Conservation (phyloP, 2,329 filamentous ascomycete genomes). For the Dactylonectria estremocensis region DNA sequence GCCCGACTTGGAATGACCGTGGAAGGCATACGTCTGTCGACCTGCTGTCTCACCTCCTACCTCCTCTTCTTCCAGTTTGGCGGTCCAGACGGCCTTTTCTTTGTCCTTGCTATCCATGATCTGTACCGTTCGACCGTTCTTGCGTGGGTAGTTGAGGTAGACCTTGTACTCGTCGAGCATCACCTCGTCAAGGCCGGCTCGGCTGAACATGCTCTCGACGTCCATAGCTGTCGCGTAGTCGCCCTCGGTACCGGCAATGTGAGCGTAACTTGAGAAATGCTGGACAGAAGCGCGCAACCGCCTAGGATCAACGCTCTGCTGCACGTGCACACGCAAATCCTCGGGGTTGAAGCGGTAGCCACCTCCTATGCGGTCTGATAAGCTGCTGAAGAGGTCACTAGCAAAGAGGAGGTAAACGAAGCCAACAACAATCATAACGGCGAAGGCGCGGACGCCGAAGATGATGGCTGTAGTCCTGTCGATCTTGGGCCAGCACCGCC, state of each 20-base stretch:
- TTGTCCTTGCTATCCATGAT: conserved; percentile 78
- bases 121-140: conserved; percentile 83
- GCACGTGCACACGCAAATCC: conserved; percentile 81
- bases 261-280: conserved; percentile 87
- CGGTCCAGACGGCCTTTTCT: conserved; percentile 78
- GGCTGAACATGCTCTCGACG: conserved; percentile 82
- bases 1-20: conserved; percentile 89
- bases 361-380: conserved; percentile 73
- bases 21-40: conserved; percentile 84
- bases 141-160: conserved; percentile 91
- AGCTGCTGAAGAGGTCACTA: conserved; percentile 83
- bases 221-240: conserved; percentile 90
- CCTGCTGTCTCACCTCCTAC: conserved; percentile 74
- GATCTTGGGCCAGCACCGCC: conserved; percentile 55
- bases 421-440: conserved; percentile 80
- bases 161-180: conserved; percentile 85
- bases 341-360: conserved; percentile 86
- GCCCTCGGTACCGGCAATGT: conserved; percentile 94
- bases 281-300: conserved; percentile 80
- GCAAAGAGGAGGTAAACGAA: conserved; percentile 90
- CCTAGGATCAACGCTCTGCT: conserved; percentile 79
- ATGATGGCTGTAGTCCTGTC: conserved; percentile 66
- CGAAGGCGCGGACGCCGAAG: conserved; percentile 80
- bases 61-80: conserved; percentile 85
- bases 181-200: conserved; percentile 82